Base-by-base conservation (phyloP, 2,329 filamentous ascomycete genomes). In the Sclerotinia spermophila region DNA sequence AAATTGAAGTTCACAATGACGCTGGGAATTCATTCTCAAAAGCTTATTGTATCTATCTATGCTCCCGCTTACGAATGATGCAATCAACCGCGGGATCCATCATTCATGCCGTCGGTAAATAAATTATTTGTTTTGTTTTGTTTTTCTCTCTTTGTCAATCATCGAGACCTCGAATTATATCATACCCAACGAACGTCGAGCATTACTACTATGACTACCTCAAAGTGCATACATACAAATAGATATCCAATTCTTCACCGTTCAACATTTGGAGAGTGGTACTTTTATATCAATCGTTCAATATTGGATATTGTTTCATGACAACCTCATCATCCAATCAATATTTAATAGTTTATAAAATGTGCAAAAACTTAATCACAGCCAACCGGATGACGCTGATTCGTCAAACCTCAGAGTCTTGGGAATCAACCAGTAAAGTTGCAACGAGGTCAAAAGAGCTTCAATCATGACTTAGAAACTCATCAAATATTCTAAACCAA, bases 331-430 rank as follows among this genome's bases (percentile, higher is more conserved):
- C 27, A 21, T 56, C 65, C 65, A 60, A 48, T 68, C 42, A 33
- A 68, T 24, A 51, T n/a, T 61, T 51, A 44, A 68, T 45, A 33
- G 62, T 62, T 66, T 58, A 38, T 70, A 44, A 56, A 56, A 42
- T 48, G 33, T 65, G 38, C 27, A 66, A 66, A 53, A 17, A 10
- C 51, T 60, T 40, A 7, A 15, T 45, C 21, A 44, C 45, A 40
- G 60, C 51, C 68, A 58, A 51, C 48, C 68, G 40, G 55, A 66
- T 58, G 60, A 45, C 40, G 60, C 58, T 70, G 48, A 70, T 70
- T 70, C 42, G 40, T 62, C 55, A 19, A 48, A 24, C 33, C 24
- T 33, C 38, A 51, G 3, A 44, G n/a, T 35, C 45, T 66, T 24
- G 21, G 2, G 30, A n/a, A 30, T 65, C 40, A 19, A 51, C 30